Conservation (phyloP, 345 rosid genomes). For the Garcia nutans region DNA sequence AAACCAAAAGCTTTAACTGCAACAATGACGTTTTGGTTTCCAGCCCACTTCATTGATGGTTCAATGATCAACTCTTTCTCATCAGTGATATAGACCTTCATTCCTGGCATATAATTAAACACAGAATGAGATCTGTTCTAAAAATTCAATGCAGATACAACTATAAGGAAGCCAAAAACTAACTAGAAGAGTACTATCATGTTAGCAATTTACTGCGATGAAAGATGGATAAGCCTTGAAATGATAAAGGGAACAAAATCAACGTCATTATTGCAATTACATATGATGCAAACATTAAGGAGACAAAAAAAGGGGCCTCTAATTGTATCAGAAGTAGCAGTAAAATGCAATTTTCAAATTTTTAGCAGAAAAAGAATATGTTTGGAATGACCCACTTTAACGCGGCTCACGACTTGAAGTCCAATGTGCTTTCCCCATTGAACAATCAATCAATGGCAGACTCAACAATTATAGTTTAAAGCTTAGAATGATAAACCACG, state of each 20-base stretch:
- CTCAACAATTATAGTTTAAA: too few relatives aligned
- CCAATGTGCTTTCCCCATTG: too few relatives aligned
- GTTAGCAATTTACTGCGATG: background rate
- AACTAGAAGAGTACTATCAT: background rate
- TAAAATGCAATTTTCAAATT: too few relatives aligned
- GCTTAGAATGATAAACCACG: too few relatives aligned
- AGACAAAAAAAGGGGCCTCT: too few relatives aligned
- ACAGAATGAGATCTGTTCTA: background rate
- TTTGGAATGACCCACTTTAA: too few relatives aligned
- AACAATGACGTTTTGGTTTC: slow-evolving; percentile 30
- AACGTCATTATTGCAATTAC: background rate
- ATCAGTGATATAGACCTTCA: slow-evolving; percentile 31
- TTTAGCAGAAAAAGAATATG: too few relatives aligned
- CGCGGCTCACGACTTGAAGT: too few relatives aligned
- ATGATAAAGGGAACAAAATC: slow-evolving; percentile 1
- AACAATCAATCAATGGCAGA: too few relatives aligned
- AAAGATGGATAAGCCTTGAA: background rate
- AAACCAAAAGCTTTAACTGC: slow-evolving; percentile 35
- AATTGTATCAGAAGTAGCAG: too few relatives aligned
- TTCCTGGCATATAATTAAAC: slow-evolving; percentile 18
- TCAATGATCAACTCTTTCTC: slow-evolving; percentile 38
- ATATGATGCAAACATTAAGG: too few relatives aligned
- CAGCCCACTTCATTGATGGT: slow-evolving; percentile 35
- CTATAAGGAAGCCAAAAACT: background rate
- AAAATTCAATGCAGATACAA: background rate